Evolutionary conservation across 192 early-diverging fungal species (phyloP).

Genomic region (Coemansia sp.): DNA sequence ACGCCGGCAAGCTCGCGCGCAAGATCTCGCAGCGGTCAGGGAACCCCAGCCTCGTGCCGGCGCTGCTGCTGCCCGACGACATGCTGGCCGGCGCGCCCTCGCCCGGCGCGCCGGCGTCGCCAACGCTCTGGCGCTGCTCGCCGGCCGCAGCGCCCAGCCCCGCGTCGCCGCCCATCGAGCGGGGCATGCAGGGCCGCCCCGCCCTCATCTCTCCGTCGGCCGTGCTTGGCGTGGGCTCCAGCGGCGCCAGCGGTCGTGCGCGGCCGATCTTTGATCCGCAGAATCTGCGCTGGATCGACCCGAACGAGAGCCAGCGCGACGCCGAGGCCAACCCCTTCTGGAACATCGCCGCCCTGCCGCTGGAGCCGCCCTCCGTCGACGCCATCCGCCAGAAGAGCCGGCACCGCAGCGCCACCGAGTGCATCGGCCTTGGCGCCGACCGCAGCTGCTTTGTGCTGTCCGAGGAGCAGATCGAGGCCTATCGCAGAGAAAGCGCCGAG

Average conservation of each 20-base stretch:
- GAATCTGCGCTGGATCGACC: conserved; percentile 48
- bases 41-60: conserved; percentile 20
- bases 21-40: conserved; percentile 43
- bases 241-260: conserved; percentile 21
- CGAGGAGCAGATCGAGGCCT: conserved; percentile 45
- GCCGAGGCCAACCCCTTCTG: conserved; percentile 32
- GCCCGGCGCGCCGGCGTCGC: conserved; percentile 6
- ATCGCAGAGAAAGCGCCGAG: conserved; percentile 40
- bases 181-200: conserved; percentile 26
- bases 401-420: conserved; percentile 32
- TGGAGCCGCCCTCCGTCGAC: conserved; percentile 28
- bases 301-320: conserved; percentile 24
- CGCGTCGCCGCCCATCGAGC: conserved; percentile 11
- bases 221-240: conserved; percentile 16
- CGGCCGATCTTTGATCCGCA: conserved; percentile 51
- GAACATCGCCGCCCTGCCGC: conserved; percentile 46
- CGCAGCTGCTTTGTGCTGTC: conserved; percentile 39
- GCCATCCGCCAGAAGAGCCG: conserved; percentile 19
- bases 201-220: conserved; percentile 43
- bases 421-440: conserved; percentile 23
- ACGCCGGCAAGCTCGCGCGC: conserved; percentile 42
- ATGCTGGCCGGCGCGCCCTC: conserved; percentile 14
- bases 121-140: conserved; percentile 11
- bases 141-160: background rate
- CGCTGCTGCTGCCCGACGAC: conserved; percentile 19